These are phyloP conservation scores for Wallacemonas collosoma DNA, from an alignment of 208 protist species.

Conservation along the genomic window DNA sequence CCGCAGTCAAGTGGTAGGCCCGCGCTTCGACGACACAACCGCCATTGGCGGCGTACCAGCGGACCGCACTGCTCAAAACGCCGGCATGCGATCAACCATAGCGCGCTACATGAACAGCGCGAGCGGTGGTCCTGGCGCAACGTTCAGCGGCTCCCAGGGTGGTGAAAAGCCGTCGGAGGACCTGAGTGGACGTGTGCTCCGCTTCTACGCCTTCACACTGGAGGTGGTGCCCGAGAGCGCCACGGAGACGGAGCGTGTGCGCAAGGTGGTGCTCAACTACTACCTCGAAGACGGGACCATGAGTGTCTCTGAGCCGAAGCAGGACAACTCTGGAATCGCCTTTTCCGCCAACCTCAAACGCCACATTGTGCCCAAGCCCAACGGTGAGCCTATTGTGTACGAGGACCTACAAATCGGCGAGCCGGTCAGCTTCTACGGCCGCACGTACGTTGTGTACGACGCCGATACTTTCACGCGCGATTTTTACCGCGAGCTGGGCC, in stretches of 20 bases:
- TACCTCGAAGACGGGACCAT: conserved; percentile 98
- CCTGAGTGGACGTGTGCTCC: conserved; percentile 80
- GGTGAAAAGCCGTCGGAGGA: conserved; percentile 29
- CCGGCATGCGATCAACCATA: conserved; percentile 28
- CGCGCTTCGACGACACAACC: conserved; percentile 42
- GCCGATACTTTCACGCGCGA: conserved; percentile 93
- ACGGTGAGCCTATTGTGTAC: conserved; percentile 78
- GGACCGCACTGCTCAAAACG: conserved; percentile 45
- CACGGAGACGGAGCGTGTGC: conserved; percentile 90
- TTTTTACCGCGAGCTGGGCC: conserved; percentile 73
- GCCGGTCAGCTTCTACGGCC: conserved; percentile 92
- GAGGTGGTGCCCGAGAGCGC: conserved; percentile 95
- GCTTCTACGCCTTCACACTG: conserved; percentile 96
- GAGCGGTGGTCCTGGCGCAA: conserved; percentile 10
- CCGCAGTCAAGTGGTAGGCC: conserved; percentile 64
- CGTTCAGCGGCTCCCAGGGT: conserved; percentile 3
- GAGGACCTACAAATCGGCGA: conserved; percentile 88
- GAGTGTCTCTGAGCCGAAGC: conserved; percentile 90
- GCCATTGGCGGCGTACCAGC: conserved; percentile 53
- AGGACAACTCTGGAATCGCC: conserved; percentile 95
- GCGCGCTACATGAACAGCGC: conserved; percentile 21
- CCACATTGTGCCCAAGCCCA: conserved; percentile 81
- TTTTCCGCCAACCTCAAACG: conserved; percentile 93
- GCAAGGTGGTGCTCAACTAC: conserved; percentile 90
- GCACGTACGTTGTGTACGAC: conserved; percentile 93